Evolutionary conservation across 306 rosid genomes (phyloP), one percentile per base, ranked within the genome.

Genomic region (Vicia faba): DNA sequence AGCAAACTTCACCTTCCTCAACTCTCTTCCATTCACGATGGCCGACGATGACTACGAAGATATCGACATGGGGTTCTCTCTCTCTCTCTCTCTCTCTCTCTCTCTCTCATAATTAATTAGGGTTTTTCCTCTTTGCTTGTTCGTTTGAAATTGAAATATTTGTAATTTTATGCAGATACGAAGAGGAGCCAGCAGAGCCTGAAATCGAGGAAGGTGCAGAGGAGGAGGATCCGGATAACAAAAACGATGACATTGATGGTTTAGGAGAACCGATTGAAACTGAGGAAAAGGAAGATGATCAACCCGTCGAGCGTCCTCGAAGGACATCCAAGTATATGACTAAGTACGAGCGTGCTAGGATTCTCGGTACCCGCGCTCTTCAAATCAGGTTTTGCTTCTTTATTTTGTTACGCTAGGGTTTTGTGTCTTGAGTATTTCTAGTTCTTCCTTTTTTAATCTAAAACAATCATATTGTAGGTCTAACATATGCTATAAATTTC

Each of bases 141-240:
- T 8, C 19, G 14, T 59, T 8, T 25, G 3, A 25, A 25, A 25
- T 54, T 36, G 20, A 46, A 60, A 8, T 18, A 8, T 45, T 38
- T 61, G 55, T 71, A 50, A 61, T 67, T 3, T 3, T 12, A 33
- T 33, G 57, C 84, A 92, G 98, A 59, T 92, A 89, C 51, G 92
- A 85, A 38, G 98, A 92, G 33, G 98, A 92, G 68, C 96, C 98
- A 0, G 77, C 75, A 4, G 98, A 92, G 83, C 98, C 96, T 5
- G 95, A 89, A 63, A 84, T 89, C 28, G 98, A 92, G 81, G 98
- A 92, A 76, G 98, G 96, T 4, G 96, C 78, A 54, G 96, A 86
- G 83, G 98, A 89, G 61, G 98, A 89, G 62, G 98, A 87, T 40
- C 19, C 14, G 0, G 66, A 61, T 3, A 87, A 85, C 46, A 83